Evolutionary conservation across 1,139 yeast species (phyloP), one percentile per base, ranked within the genome.

Genomic region (Scheffersomyces stambukii): DNA sequence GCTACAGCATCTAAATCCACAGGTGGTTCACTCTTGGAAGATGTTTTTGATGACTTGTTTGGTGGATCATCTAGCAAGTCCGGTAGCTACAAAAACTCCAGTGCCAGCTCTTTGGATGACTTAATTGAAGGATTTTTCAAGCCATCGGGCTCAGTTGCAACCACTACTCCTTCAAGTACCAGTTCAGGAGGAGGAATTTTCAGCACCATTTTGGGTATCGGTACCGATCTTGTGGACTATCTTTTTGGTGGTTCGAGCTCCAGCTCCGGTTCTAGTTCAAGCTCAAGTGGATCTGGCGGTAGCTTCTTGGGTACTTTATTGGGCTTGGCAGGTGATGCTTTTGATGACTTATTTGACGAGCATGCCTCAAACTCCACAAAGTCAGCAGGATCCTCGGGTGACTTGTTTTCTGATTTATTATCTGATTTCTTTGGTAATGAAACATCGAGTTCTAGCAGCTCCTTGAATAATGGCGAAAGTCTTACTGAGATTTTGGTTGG

Each of bases 11-110:
- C 39, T 10, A 22, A 38, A 16, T 22, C 47, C 10, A 30, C 35
- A 21, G 39, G 38, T 12, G 46, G 43, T 13, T 42, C 38, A 16
- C 13, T 40, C 14, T 28, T 45, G 13, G 42, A 38, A n/a, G 42
- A 36, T 12, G 35, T 51, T 13, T 41, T 50, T 14, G 43, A 39
- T 24, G 45, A 31, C 14, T 33, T 45, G 13, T 43, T 43, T 28
- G 45, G 42, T 16, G 36, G 27, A 13, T 30, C 36, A 9, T 25
- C 35, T 8, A 28, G 25, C 8, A 11, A 33, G 47, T 16, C 34
- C 52, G 10, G 26, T 49, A 8, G 23, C 42, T 8, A 20, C 46
- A 11, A 23, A 41, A 3, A 15, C 42, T 5, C 23, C 50, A 8
- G 36, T 16, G 40, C 40, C 4, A 28, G 36, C 12, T 31, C 40